These are phyloP conservation scores for Carex littledalei DNA, from an alignment of 176 grass and related monocot species.

Conservation along the genomic window DNA sequence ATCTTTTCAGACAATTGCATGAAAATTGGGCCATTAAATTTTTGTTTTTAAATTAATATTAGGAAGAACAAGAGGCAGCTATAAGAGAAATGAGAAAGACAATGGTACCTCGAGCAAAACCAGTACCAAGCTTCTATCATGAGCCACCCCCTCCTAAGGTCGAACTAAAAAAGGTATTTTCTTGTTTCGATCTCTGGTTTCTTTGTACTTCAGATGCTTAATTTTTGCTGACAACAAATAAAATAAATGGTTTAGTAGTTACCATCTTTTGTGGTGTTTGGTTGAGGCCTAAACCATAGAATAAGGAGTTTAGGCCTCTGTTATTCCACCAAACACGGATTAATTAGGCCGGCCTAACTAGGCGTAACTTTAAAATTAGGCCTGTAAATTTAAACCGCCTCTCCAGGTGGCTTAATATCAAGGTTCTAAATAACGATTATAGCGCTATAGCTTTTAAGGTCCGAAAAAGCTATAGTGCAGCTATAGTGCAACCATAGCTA, in stretches of 20 bases:
- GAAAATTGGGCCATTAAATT: neutral
- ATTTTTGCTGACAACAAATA: neutral
- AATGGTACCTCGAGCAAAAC: conserved; percentile 71
- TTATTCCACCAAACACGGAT: too few relatives aligned
- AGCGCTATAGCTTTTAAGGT: too few relatives aligned
- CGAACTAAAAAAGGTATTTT: conserved; percentile 89
- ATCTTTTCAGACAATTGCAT: neutral
- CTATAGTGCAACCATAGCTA: too few relatives aligned
- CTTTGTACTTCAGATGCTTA: neutral
- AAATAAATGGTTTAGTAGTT: neutral
- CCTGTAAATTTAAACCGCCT: too few relatives aligned
- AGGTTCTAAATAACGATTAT: too few relatives aligned
- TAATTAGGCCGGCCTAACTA: too few relatives aligned
- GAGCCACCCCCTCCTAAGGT: conserved; percentile 86
- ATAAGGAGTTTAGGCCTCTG: too few relatives aligned
- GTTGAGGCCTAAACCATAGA: too few relatives aligned
- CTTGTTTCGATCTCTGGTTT: neutral
- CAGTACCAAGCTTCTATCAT: conserved; percentile 93
- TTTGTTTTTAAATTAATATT: conserved; percentile 15
- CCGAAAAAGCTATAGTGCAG: too few relatives aligned
- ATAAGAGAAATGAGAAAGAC: conserved; percentile 85
- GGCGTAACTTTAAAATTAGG: too few relatives aligned
- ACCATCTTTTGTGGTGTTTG: neutral
- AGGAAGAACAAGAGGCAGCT: conserved; percentile 91
- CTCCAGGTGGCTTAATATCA: too few relatives aligned